These are phyloP conservation scores for Vicia sativa DNA, from an alignment of 306 rosid genomes.

Conservation along the genomic window DNA sequence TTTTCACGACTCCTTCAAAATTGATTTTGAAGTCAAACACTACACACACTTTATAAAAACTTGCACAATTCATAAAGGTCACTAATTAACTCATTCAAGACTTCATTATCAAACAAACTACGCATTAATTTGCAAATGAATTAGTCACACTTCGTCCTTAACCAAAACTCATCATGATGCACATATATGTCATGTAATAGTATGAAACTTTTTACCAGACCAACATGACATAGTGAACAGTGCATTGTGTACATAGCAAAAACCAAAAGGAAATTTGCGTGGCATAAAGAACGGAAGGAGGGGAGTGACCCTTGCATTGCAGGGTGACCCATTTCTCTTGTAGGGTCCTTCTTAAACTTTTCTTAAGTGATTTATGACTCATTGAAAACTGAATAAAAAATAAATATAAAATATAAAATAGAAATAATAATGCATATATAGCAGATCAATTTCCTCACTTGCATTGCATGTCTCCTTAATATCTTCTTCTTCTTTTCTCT, in stretches of 20 bases:
- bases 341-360: conserved; percentile 35
- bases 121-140: too few species aligned
- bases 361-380: conserved; percentile 42
- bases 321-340: conserved; percentile 50
- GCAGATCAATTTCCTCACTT: conserved; percentile 28
- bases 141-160: too few species aligned
- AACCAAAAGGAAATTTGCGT: conserved; percentile 46
- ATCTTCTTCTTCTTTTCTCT: conserved; percentile 4
- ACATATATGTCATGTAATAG: neutral
- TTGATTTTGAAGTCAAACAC: too few species aligned
- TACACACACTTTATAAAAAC: too few species aligned
- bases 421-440: conserved; percentile 20
- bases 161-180: too few species aligned
- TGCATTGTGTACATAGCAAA: neutral
- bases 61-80: too few species aligned
- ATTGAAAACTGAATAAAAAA: conserved; percentile 40
- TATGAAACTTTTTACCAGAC: neutral
- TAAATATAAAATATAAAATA: neutral
- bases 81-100: too few species aligned
- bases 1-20: too few species aligned
- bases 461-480: conserved; percentile 22
- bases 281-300: conserved; percentile 40
- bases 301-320: conserved; percentile 39
- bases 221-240: conserved; percentile 12
- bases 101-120: too few species aligned